Base-by-base conservation (phyloP, 805 yeast genomes). In the Kluyveromyces wickerhamii region DNA sequence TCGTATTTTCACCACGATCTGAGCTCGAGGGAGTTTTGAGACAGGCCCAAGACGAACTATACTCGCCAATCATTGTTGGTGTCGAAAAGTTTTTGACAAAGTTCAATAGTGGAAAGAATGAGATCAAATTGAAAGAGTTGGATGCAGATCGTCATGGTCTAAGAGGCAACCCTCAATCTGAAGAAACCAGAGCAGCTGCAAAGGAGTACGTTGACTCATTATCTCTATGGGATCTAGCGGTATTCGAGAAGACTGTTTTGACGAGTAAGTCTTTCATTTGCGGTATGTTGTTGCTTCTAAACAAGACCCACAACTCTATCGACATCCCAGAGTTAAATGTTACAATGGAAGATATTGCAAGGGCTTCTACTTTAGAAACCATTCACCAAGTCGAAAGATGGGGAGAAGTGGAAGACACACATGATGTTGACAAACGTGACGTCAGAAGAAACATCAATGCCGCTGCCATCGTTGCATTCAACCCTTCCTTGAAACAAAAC, bases 401-500 rank as follows among this genome's bases (percentile, higher is more conserved):
- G 98, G 98, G 98, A 21, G 96, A 89, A 59, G 97, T 89, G 16
- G 97, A 92, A 62, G 98, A 92, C 52, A 86, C 97, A 2, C 98
- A 92, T 54, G 98, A 92, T 57, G 96, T 92, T n/a, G 94, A 85
- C 50, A 79, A 81, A 57, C 94, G 79, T 25, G 96, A 92, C 48
- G 69, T 94, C 48, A 68, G 85, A 50, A 77, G 96, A 59, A 77
- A 78, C 50, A 69, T 92, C 30, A 77, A 89, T 22, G 72, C 86
- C 44, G 88, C 95, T 19, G 81, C 88, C 4, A 56, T 82, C 26
- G 53, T 76, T 13, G 71, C 77, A 7, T 68, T 51, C 35, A 29
- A 39, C 18, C 26, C n/a, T n/a, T n/a, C n/a, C n/a, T n/a, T n/a
- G n/a, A n/a, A n/a, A n/a, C n/a, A n/a, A n/a, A n/a, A n/a, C n/a